Percentiles rank a stretch among this genome's conserved stretches.
Conservation (phyloP, 768 basidiomycete genomes). For the Tylopilus intermedius region DNA sequence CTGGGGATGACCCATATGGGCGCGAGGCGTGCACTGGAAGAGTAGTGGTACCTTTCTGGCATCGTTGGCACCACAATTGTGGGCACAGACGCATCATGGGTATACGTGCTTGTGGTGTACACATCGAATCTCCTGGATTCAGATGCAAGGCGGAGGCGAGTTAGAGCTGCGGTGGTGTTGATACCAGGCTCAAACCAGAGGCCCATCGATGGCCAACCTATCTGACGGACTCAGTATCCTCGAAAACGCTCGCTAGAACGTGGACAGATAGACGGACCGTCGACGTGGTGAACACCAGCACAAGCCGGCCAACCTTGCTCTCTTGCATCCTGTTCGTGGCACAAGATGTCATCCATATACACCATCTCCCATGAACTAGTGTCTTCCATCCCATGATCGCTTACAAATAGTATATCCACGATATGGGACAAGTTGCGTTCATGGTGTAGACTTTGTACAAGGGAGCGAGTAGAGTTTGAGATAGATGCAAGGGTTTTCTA, state of each 20-base stretch:
- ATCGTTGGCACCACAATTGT: constrained; percentile 35
- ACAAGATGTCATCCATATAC: constrained; percentile 57
- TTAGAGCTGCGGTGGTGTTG: constrained; percentile 51
- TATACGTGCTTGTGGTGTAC: constrained; percentile 15
- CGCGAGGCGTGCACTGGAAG: constrained; percentile 65
- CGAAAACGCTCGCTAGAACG: neutral
- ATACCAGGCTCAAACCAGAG: constrained; percentile 61
- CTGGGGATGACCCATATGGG: constrained; percentile 79
- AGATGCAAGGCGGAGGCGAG: constrained; percentile 48
- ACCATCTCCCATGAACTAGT: constrained; percentile 70
- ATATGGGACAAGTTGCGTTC: constrained; percentile 73
- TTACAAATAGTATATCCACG: constrained; percentile 82
- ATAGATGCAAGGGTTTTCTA: constrained; percentile 60
- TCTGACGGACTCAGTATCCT: constrained; percentile 29
- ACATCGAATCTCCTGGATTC: constrained; percentile 58
- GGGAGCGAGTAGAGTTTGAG: constrained; percentile 62
- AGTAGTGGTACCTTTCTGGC: constrained; percentile 76
- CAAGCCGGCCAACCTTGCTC: constrained; percentile 13
- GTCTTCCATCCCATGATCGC: constrained; percentile 84
- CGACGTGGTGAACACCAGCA: constrained; percentile 7
- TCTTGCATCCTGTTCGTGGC: constrained; percentile 5
- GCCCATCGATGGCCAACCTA: constrained; percentile 85
- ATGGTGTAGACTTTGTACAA: constrained; percentile 41
- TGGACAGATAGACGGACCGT: constrained; percentile 8
- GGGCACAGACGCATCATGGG: neutral